Evolutionary conservation across 129 eudicot species (phyloP).

Genomic region (Heracleum sosnowskyi): DNA sequence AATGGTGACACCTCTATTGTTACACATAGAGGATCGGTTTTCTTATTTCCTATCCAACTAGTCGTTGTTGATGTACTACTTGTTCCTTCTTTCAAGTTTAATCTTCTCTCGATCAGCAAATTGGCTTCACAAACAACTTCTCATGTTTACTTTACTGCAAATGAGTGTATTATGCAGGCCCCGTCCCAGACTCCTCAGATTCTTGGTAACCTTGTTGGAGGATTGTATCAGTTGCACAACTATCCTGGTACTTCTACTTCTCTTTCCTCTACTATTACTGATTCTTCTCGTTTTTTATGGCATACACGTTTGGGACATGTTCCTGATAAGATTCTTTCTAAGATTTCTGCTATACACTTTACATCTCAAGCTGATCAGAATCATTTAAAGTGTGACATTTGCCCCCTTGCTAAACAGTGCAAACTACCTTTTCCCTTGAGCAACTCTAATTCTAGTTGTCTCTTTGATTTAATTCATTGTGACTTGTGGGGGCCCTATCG

Average conservation of each 20-base stretch:
- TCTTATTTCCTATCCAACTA: too few relatives aligned
- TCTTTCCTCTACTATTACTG: background rate
- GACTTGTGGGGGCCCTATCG: background rate
- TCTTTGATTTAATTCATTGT: background rate
- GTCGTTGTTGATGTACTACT: too few relatives aligned
- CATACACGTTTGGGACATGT: background rate
- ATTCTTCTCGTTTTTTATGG: background rate
- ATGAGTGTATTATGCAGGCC: background rate
- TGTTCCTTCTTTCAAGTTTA: too few relatives aligned
- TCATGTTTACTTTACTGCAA: background rate
- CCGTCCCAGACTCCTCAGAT: background rate
- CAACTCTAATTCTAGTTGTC: background rate
- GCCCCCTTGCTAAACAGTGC: background rate
- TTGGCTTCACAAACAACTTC: background rate
- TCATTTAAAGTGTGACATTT: background rate
- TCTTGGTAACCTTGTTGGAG: background rate
- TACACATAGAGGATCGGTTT: too few relatives aligned
- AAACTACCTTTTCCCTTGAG: background rate
- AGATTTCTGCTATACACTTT: too few relatives aligned
- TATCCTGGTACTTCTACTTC: background rate
- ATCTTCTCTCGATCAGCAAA: background rate
- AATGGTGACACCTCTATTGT: too few relatives aligned
- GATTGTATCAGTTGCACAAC: background rate
- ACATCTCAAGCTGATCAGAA: background rate
- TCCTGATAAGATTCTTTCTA: background rate